Conservation (phyloP, 768 basidiomycete genomes). For the Dentipellis sp. region DNA sequence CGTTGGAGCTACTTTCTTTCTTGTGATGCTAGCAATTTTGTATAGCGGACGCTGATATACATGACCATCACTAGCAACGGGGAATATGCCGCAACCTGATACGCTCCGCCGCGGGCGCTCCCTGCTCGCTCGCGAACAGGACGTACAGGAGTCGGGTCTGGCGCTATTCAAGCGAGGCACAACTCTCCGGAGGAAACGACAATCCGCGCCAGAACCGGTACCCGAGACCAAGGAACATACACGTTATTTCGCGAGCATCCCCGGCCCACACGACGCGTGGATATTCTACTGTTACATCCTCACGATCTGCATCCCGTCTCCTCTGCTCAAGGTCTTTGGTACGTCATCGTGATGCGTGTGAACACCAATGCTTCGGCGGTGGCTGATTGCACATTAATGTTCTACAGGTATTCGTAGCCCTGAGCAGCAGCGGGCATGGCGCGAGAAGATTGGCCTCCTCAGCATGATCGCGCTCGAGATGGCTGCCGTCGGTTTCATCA, state of each 20-base stretch:
- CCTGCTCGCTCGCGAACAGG: constrained; percentile 83
- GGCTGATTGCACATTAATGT: no score
- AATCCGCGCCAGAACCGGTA: constrained; percentile 28
- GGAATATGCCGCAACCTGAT: constrained; percentile 59
- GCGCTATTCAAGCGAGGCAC: constrained; percentile 84
- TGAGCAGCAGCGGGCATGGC: constrained; percentile 94
- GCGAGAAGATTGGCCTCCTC: constrained; percentile 95
- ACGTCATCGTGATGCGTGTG: constrained; percentile 17
- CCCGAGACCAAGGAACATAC: constrained; percentile 26
- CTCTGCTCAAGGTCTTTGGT: constrained; percentile 75
- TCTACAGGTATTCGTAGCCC: constrained; percentile 72
- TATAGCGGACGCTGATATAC: no score
- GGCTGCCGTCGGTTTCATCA: constrained; percentile 94
- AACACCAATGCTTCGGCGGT: no score
- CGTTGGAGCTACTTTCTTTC: not conserved
- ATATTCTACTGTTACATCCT: constrained; percentile 88
- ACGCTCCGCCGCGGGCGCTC: constrained; percentile 78
- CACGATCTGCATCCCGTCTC: constrained; percentile 76
- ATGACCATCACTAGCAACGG: constrained; percentile 45
- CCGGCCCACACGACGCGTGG: constrained; percentile 90
- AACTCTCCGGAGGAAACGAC: constrained; percentile 65
- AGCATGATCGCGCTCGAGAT: constrained; percentile 73
- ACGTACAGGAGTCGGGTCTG: constrained; percentile 84
- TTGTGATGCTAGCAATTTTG: not conserved
- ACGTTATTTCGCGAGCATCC: constrained; percentile 64